A percentile compares a stretch with the other conserved stretches of the same genome.
phyloP scores from a whole-genome alignment of 208 protist genomes.

The Leishmania gerbilli region DNA sequence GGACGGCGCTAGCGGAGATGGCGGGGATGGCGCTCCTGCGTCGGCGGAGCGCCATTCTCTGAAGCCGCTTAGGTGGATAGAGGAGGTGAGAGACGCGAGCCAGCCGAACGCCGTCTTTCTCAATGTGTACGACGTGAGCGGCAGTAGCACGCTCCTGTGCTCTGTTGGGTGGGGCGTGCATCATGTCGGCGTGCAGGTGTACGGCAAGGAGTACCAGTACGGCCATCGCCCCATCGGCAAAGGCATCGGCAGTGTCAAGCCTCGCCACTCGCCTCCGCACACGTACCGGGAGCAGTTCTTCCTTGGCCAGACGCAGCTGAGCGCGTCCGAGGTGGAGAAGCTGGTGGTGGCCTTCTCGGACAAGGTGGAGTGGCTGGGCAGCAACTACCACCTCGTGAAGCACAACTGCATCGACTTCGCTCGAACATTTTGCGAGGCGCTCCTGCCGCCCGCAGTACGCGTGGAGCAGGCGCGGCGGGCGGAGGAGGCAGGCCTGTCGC shows the following conservation, averaged over 20 bases:
- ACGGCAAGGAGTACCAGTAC: constrained; percentile 57
- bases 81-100: constrained; percentile 5
- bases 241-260: constrained; percentile 41
- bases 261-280: constrained; percentile 46
- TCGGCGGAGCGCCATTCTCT: background rate
- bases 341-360: constrained; percentile 28
- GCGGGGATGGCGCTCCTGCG: too few relatives aligned
- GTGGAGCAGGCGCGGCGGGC: constrained; percentile 11
- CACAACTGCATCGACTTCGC: constrained; percentile 81
- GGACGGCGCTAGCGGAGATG: too few relatives aligned
- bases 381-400: constrained; percentile 48
- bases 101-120: constrained; percentile 44
- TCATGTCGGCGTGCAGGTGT: constrained; percentile 69
- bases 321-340: constrained; percentile 20
- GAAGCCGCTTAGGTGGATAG: background rate
- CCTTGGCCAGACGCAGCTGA: constrained; percentile 46
- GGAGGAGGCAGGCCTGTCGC: constrained; percentile 5
- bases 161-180: constrained; percentile 50
- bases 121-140: constrained; percentile 68
- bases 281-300: constrained; percentile 60
- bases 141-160: constrained; percentile 38
- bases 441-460: constrained; percentile 45
- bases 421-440: constrained; percentile 30
- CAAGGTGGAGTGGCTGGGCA: constrained; percentile 39
- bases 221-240: constrained; percentile 35